Percentiles rank a stretch among this genome's conserved stretches.
phyloP scores from a whole-genome alignment of 2,329 filamentous ascomycete species.

The Fusarium verticillioides region DNA sequence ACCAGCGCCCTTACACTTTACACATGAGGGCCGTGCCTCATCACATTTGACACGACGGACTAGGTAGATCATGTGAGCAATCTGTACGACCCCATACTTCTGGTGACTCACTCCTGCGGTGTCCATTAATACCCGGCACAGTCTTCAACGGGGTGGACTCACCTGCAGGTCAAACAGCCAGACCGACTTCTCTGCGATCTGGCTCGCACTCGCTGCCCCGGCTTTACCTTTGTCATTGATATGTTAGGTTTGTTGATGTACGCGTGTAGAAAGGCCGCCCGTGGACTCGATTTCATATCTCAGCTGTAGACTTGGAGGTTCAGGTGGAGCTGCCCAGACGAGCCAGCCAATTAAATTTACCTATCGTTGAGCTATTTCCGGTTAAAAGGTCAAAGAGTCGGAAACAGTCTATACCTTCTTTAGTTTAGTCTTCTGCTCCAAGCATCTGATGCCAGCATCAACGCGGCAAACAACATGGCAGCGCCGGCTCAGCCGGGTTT shows the following conservation, averaged over 20 bases:
- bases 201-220: background rate
- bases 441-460: accelerated
- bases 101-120: background rate
- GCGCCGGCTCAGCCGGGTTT: background rate
- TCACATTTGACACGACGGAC: background rate
- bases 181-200: background rate
- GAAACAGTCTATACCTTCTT: background rate
- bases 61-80: background rate
- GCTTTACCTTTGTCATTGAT: background rate
- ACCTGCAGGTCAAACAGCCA: background rate
- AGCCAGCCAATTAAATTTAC: background rate
- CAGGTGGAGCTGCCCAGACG: background rate
- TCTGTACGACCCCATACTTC: background rate
- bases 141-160: background rate
- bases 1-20: background rate
- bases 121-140: background rate
- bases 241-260: background rate
- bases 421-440: background rate
- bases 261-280: background rate
- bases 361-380: accelerated
- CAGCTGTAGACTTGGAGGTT: background rate
- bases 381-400: background rate
- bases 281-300: background rate
- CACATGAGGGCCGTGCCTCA: background rate
- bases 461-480: background rate